phyloP scores from a whole-genome alignment of 2,329 filamentous ascomycete species.

The Penicillium rolfsii region DNA sequence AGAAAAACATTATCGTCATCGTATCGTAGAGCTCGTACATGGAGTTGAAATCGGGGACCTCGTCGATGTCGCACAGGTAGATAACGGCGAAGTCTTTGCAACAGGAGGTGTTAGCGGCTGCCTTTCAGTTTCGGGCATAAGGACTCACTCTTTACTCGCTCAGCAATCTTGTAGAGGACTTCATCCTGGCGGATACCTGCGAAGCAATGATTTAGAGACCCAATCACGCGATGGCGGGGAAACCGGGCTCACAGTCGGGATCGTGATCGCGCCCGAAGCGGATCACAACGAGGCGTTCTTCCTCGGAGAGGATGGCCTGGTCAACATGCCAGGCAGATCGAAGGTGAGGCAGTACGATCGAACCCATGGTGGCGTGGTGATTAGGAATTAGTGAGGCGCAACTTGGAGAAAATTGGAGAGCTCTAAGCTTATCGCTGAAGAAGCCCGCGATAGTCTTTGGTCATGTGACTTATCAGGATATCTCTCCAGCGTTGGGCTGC shows the following conservation, averaged over 20 bases:
- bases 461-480: conserved; percentile 17
- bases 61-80: conserved; percentile 90
- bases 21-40: conserved; percentile 93
- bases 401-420: conserved; percentile 18
- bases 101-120: conserved; percentile 8
- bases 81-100: conserved; percentile 58
- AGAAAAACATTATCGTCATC: conserved; percentile 75
- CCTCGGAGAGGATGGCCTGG: conserved; percentile 88
- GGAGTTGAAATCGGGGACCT: conserved; percentile 89
- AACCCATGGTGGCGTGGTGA: conserved; percentile 63
- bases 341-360: conserved; percentile 89
- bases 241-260: conserved; percentile 60
- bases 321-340: conserved; percentile 96
- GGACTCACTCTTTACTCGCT: conserved; percentile 73
- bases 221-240: neutral
- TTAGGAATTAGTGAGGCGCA: conserved; percentile 3
- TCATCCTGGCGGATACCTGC: conserved; percentile 78
- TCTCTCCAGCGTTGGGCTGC: neutral
- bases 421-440: conserved; percentile 26
- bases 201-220: conserved; percentile 26
- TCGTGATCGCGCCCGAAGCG: conserved; percentile 89
- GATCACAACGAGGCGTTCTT: conserved; percentile 81
- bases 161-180: conserved; percentile 90
- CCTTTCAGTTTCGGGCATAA: conserved; percentile 45
- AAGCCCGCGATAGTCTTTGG: conserved; percentile 17